These are phyloP conservation scores for Gossypium schwendimanii DNA, from an alignment of 441 rosid genomes.

Conservation along the genomic window DNA sequence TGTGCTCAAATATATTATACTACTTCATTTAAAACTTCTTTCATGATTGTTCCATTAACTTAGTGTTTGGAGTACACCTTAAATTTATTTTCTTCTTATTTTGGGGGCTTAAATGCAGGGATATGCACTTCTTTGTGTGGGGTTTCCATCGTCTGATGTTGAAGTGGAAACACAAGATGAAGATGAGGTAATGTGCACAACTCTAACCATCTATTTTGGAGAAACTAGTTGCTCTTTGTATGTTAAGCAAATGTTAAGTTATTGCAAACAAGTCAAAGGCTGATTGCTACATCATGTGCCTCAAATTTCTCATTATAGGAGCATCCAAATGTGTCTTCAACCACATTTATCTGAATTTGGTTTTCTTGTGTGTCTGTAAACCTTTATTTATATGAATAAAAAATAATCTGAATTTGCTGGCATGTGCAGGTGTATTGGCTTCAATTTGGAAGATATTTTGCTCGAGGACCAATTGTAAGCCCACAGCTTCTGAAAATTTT, in stretches of 20 bases:
- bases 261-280: neutral
- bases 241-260: neutral
- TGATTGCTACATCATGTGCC: neutral
- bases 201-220: neutral
- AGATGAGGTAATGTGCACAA: slow-evolving; percentile 59
- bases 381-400: neutral
- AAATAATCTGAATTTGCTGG: slow-evolving; percentile 3
- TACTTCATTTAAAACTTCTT: neutral
- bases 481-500: neutral
- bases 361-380: neutral
- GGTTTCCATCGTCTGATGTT: slow-evolving; percentile 74
- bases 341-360: neutral
- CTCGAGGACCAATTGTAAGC: slow-evolving; percentile 93
- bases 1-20: neutral
- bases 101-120: slow-evolving; percentile 44
- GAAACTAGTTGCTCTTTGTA: neutral
- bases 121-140: slow-evolving; percentile 89
- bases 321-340: slow-evolving; percentile 7
- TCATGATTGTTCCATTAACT: neutral
- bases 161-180: slow-evolving; percentile 93
- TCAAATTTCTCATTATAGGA: neutral
- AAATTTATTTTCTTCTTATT: slow-evolving; percentile 5
- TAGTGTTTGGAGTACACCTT: neutral
- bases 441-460: slow-evolving; percentile 97
- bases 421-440: slow-evolving; percentile 91